phyloP scores from a whole-genome alignment of 1,284 basidiomycete genomes.

The Ustilago vetiveriae region DNA sequence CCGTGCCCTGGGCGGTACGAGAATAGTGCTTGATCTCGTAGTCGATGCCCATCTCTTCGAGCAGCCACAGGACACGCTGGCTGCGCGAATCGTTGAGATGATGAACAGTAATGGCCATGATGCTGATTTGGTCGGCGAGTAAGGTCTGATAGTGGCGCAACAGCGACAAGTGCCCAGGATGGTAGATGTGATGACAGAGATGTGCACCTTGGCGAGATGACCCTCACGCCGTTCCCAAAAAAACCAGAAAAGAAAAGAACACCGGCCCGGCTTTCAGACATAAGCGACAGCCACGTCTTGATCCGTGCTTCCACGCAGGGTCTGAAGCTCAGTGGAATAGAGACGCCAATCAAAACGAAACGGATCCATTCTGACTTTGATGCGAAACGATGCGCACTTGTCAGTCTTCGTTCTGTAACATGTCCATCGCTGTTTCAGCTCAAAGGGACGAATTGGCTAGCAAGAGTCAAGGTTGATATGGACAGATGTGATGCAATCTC shows the following conservation, averaged over 20 bases:
- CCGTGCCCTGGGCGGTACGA: conserved; percentile 49
- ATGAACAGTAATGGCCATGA: conserved; percentile 58
- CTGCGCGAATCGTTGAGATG: conserved; percentile 65
- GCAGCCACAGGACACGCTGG: conserved; percentile 65
- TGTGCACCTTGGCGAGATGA: too few relatives aligned
- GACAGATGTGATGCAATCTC: conserved; percentile 6
- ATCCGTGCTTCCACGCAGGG: neutral
- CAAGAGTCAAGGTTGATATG: neutral
- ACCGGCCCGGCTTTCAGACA: neutral
- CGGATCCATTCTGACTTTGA: too few relatives aligned
- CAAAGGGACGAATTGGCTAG: too few relatives aligned
- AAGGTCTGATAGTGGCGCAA: too few relatives aligned
- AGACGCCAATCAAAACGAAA: too few relatives aligned
- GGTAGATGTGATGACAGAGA: too few relatives aligned
- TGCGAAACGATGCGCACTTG: too few relatives aligned
- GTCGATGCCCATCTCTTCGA: conserved; percentile 63
- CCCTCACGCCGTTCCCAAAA: too few relatives aligned
- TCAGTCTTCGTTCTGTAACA: too few relatives aligned
- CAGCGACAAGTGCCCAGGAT: too few relatives aligned
- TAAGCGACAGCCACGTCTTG: neutral
- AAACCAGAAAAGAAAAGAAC: too few relatives aligned
- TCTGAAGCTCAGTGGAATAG: neutral
- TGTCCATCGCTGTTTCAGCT: too few relatives aligned
- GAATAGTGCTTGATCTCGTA: conserved; percentile 64
- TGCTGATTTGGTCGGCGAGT: neutral